Conservation (phyloP, 176 grass and related monocot genomes). For the Lolium rigidum region DNA sequence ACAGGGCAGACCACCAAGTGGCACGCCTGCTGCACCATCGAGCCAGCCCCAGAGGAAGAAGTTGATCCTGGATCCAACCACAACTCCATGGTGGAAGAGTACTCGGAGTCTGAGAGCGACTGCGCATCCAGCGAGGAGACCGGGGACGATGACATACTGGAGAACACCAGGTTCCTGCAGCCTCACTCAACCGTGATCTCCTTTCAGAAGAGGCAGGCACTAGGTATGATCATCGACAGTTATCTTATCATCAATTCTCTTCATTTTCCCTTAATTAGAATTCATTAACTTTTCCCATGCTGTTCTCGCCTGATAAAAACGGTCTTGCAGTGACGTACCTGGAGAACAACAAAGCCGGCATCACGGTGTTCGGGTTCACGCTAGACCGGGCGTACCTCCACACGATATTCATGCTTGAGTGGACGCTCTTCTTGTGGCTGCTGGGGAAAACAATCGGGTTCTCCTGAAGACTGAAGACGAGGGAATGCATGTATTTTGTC, state of each 20-base stretch:
- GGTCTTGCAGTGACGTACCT: constrained; percentile 77
- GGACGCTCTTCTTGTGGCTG: constrained; percentile 89
- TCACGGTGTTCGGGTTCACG: constrained; percentile 95
- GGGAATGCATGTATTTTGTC: background rate
- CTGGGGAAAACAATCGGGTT: constrained; percentile 86
- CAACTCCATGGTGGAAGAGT: constrained; percentile 40
- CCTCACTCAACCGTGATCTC: constrained; percentile 55
- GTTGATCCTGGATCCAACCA: constrained; percentile 18
- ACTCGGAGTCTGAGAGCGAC: constrained; percentile 7
- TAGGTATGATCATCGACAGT: constrained; percentile 47
- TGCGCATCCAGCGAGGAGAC: constrained; percentile 53
- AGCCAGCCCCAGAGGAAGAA: constrained; percentile 35
- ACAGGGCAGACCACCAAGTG: constrained; percentile 90
- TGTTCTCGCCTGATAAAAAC: background rate
- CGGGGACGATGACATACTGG: constrained; percentile 72
- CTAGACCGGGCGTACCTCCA: constrained; percentile 86
- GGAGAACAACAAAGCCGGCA: constrained; percentile 95
- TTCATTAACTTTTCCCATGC: background rate
- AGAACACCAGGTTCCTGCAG: constrained; percentile 61
- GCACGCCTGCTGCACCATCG: constrained; percentile 96
- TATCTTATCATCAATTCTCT: no score
- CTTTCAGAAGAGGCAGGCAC: constrained; percentile 94
- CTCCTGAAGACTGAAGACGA: constrained; percentile 48
- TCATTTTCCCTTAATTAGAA: background rate
- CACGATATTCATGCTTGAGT: constrained; percentile 89